phyloP scores from a whole-genome alignment of 2,329 filamentous ascomycete genomes.

The Pleoardoris graminearum region DNA sequence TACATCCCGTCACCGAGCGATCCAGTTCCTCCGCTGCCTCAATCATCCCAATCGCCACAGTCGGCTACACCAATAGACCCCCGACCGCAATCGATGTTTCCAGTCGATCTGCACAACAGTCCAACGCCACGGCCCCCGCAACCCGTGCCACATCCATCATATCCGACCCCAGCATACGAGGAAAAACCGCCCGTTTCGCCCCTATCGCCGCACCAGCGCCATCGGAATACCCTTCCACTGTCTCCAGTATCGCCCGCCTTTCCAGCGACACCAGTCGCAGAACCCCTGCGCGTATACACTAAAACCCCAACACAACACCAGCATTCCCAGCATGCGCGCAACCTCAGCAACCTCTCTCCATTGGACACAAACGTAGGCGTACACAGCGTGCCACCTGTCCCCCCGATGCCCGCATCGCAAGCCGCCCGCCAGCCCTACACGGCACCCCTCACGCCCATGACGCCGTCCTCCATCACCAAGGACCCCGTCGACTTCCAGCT shows the following conservation, averaged over 20 bases:
- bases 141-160: constrained; percentile 18
- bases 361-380: constrained; percentile 34
- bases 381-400: constrained; percentile 30
- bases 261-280: constrained; percentile 27
- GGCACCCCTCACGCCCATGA: constrained; percentile 36
- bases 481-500: constrained; percentile 17
- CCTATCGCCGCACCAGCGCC: constrained; percentile 27
- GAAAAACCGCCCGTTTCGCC: constrained; percentile 33
- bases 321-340: constrained; percentile 33
- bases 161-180: constrained; percentile 27
- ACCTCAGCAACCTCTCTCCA: constrained; percentile 38
- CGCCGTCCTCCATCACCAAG: constrained; percentile 27
- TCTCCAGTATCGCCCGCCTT: constrained; percentile 32
- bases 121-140: constrained; percentile 28
- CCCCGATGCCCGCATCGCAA: constrained; percentile 29
- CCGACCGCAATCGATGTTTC: constrained; percentile 30
- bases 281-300: constrained; percentile 20
- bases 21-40: constrained; percentile 26
- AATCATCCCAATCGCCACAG: constrained; percentile 21
- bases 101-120: constrained; percentile 20
- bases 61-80: constrained; percentile 26
- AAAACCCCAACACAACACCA: constrained; percentile 22
- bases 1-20: constrained; percentile 32
- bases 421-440: constrained; percentile 31
- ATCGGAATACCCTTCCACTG: constrained; percentile 20